Conservation (phyloP, 495 filamentous ascomycete species). For the Aspergillus cristatus region DNA sequence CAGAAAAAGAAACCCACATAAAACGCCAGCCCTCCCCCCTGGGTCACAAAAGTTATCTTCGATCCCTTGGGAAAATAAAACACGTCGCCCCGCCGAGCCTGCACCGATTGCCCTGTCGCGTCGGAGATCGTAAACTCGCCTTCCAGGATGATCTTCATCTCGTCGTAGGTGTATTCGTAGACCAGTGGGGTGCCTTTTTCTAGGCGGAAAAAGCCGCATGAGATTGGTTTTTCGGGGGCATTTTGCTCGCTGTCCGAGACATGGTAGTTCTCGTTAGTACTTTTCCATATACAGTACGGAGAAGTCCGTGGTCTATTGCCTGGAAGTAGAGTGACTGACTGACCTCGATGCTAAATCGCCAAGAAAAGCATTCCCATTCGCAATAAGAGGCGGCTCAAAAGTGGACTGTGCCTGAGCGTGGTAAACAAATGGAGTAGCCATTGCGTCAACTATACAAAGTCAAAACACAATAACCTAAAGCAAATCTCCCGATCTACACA, state of each 20-base stretch:
- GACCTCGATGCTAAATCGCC: slow-evolving; percentile 57
- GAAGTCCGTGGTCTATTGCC: too few relatives aligned
- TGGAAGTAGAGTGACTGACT: slow-evolving; percentile 1
- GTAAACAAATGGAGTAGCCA: slow-evolving; percentile 36
- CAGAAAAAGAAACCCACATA: slow-evolving; percentile 30
- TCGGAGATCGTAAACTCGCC: slow-evolving; percentile 66
- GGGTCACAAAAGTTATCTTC: slow-evolving; percentile 66
- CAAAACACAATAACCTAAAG: too few relatives aligned
- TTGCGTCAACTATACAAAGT: slow-evolving; percentile 10
- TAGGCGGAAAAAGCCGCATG: slow-evolving; percentile 62
- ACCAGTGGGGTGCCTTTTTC: slow-evolving; percentile 66
- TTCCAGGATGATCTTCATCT: slow-evolving; percentile 75
- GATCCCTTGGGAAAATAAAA: slow-evolving; percentile 73
- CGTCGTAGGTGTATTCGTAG: slow-evolving; percentile 68
- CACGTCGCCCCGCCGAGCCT: slow-evolving; percentile 60
- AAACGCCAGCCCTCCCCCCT: slow-evolving; percentile 62
- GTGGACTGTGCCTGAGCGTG: slow-evolving; percentile 51
- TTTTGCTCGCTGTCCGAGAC: slow-evolving; percentile 42
- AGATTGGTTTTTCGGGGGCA: slow-evolving; percentile 55
- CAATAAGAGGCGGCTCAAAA: slow-evolving; percentile 63
- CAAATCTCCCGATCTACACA: too few relatives aligned
- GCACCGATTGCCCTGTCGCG: slow-evolving; percentile 60
- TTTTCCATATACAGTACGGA: too few relatives aligned
- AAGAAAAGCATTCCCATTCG: slow-evolving; percentile 65
- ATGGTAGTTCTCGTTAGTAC: too few relatives aligned